Evolutionary conservation across 495 filamentous ascomycete species (phyloP).

Genomic region (Lophium mytilinum): DNA sequence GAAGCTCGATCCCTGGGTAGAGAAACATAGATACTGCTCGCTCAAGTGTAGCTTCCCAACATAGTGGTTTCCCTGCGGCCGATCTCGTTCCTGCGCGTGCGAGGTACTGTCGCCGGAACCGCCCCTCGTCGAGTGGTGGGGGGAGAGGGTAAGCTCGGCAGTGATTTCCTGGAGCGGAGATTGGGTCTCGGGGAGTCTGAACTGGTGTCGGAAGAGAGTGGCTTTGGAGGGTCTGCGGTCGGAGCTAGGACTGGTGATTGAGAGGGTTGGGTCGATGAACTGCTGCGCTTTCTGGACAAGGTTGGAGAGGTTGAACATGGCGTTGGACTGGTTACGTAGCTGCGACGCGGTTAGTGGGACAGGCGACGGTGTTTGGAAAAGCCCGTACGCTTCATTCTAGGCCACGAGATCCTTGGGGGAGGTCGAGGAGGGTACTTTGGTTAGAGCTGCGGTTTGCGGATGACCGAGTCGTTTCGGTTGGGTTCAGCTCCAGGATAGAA

Average conservation of each 20-base stretch:
- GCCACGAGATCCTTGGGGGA: slow-evolving; percentile 3
- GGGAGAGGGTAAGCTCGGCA: slow-evolving; percentile 81
- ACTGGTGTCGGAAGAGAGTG: slow-evolving; percentile 88
- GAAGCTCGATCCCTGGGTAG: slow-evolving; percentile 85
- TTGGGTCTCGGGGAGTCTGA: slow-evolving; percentile 86
- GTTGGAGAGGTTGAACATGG: slow-evolving; percentile 53
- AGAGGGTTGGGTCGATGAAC: slow-evolving; percentile 76
- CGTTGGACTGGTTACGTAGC: slow-evolving; percentile 3
- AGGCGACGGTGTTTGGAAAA: neutral
- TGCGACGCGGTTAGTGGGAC: neutral
- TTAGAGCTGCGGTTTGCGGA: slow-evolving; percentile 5
- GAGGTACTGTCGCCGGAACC: slow-evolving; percentile 35
- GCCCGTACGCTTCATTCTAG: slow-evolving; percentile 8
- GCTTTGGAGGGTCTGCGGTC: slow-evolving; percentile 82
- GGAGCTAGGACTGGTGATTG: slow-evolving; percentile 47
- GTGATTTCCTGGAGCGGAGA: slow-evolving; percentile 91
- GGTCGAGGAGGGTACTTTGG: neutral
- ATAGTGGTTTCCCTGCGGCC: slow-evolving; percentile 69
- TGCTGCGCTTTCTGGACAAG: slow-evolving; percentile 94
- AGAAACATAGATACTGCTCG: slow-evolving; percentile 92
- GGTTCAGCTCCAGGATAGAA: too few relatives aligned
- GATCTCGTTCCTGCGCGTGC: slow-evolving; percentile 54
- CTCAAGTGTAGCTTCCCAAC: slow-evolving; percentile 89
- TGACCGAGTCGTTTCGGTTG: too few relatives aligned
- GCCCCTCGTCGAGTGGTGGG: slow-evolving; percentile 33